These are phyloP conservation scores for Gastrolobium villosum DNA, from an alignment of 306 rosid genomes.

Conservation along the genomic window DNA sequence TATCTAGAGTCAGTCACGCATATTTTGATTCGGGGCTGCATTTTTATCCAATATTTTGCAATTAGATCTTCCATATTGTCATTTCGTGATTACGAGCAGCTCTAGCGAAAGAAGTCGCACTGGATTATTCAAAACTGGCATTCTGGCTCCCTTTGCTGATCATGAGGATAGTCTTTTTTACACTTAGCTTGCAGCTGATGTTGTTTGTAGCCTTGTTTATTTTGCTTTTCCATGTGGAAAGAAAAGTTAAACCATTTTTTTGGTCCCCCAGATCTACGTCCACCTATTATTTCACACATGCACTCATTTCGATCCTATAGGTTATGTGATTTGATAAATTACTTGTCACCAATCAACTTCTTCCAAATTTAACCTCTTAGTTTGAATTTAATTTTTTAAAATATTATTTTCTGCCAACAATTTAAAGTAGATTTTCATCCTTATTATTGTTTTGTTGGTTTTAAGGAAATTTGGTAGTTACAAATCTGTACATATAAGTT, in stretches of 20 bases:
- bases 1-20: not conserved
- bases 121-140: not conserved
- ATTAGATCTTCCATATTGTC: conserved; percentile 11
- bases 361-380: not conserved
- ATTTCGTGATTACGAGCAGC: not conserved
- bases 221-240: not conserved
- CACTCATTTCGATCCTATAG: too few relatives aligned
- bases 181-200: not conserved
- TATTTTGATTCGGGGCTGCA: conserved; percentile 11
- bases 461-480: not conserved
- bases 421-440: not conserved
- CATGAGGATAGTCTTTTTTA: not conserved
- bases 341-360: not conserved
- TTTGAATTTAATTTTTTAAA: not conserved
- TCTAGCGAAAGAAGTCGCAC: not conserved
- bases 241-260: too few relatives aligned
- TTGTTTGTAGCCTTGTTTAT: not conserved
- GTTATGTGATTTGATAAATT: not conserved
- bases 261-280: too few relatives aligned
- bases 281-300: too few relatives aligned
- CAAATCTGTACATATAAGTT: not conserved
- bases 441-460: not conserved
- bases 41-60: conserved; percentile 6
- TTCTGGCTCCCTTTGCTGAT: not conserved
- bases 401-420: not conserved